Evolutionary conservation across 106 monocot genomes (phyloP).

Genomic region (Amphibolis antarctica): DNA sequence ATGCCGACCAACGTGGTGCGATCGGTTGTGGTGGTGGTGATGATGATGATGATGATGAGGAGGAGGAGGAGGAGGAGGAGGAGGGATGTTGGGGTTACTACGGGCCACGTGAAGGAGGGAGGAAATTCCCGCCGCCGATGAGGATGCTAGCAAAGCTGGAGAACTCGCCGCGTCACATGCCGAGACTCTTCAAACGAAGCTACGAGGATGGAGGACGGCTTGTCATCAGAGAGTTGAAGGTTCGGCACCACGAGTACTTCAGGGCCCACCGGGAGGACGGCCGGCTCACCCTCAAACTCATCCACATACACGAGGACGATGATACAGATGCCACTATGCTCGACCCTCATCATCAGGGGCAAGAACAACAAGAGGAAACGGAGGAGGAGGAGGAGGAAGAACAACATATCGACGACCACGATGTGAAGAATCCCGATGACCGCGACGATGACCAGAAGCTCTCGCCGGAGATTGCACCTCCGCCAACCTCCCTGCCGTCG

Average conservation of each 20-base stretch:
- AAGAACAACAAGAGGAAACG: neutral
- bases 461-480: neutral
- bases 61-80: constrained; percentile 8
- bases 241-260: constrained; percentile 28
- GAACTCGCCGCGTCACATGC: constrained; percentile 14
- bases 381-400: neutral
- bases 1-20: neutral
- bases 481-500: neutral
- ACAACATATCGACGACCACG: neutral
- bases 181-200: constrained; percentile 19
- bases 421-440: neutral
- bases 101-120: constrained; percentile 11
- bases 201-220: constrained; percentile 43
- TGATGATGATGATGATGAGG: constrained; percentile 1
- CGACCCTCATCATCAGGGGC: no score
- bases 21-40: neutral
- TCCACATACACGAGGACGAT: constrained; percentile 11
- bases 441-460: neutral
- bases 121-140: constrained; percentile 39
- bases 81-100: constrained; percentile 33
- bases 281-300: constrained; percentile 26
- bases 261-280: constrained; percentile 19
- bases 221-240: constrained; percentile 18
- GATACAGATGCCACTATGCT: no score
- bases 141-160: constrained; percentile 21